These are phyloP conservation scores for Pseudogymnoascus sp. DNA, from an alignment of 2,329 filamentous ascomycete species.

Conservation along the genomic window DNA sequence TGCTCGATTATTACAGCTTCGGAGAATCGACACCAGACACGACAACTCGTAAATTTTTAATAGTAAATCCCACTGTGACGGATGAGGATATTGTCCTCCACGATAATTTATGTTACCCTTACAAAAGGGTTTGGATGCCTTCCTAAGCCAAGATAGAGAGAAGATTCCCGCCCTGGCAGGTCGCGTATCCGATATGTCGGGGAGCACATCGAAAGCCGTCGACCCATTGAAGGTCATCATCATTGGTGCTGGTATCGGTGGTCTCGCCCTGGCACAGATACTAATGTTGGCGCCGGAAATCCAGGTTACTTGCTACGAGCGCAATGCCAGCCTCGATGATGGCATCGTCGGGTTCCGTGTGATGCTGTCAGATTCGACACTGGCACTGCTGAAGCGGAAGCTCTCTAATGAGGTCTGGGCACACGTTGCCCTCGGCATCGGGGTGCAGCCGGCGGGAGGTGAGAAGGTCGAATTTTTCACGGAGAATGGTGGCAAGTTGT, in stretches of 20 bases:
- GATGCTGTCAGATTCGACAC: slow-evolving; percentile 21
- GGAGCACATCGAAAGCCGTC: not conserved
- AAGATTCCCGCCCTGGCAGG: not conserved
- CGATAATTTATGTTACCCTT: not conserved
- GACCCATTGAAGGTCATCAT: slow-evolving; percentile 9
- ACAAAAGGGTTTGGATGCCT: not conserved
- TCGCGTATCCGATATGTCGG: not conserved
- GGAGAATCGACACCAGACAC: no score
- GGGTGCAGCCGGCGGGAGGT: slow-evolving; percentile 17
- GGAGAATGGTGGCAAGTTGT: slow-evolving; percentile 18
- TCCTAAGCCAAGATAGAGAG: not conserved
- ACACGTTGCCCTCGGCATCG: slow-evolving; percentile 15
- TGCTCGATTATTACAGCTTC: no score
- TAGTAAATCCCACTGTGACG: no score
- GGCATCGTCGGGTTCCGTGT: slow-evolving; percentile 21
- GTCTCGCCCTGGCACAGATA: slow-evolving; percentile 21
- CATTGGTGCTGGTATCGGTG: slow-evolving; percentile 22
- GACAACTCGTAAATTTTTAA: no score
- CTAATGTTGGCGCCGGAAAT: slow-evolving; percentile 17
- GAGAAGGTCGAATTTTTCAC: slow-evolving; percentile 22
- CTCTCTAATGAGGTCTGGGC: slow-evolving; percentile 18
- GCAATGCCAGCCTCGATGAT: slow-evolving; percentile 13
- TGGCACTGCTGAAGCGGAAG: slow-evolving; percentile 18
- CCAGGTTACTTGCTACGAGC: slow-evolving; percentile 21
- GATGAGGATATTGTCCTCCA: no score